Percentiles rank a stretch among this genome's conserved stretches.
Conservation (phyloP, 2,329 filamentous ascomycete species). For the Pestalotiopsis fici region DNA sequence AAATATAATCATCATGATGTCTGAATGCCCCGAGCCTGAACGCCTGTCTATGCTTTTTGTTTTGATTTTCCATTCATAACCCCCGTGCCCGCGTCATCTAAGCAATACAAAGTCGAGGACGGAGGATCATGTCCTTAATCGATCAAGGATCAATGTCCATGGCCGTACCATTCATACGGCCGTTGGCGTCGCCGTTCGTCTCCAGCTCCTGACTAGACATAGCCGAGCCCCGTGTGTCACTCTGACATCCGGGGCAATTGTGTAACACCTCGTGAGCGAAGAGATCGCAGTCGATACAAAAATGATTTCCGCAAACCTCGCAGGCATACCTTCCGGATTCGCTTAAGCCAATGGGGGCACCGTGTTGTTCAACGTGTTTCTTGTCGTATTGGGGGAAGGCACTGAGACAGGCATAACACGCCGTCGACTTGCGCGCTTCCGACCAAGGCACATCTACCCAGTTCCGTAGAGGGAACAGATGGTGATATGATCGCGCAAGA, state of each 20-base stretch:
- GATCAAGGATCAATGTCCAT: conserved; percentile 46
- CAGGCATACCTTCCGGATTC: conserved; percentile 90
- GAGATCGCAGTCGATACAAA: conserved; percentile 97
- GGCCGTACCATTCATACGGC: conserved; percentile 32
- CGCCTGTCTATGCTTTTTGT: conserved; percentile 9
- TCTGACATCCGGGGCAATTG: conserved; percentile 90
- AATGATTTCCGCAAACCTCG: conserved; percentile 82
- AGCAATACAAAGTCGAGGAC: background rate
- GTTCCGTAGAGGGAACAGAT: conserved; percentile 85
- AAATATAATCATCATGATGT: background rate
- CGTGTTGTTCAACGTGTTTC: conserved; percentile 15
- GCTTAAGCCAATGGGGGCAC: conserved; percentile 65
- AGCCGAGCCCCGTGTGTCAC: conserved; percentile 37
- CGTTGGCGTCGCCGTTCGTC: conserved; percentile 26
- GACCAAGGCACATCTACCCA: conserved; percentile 90
- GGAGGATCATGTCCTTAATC: background rate
- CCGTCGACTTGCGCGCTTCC: conserved; percentile 59
- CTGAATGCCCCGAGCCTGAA: background rate
- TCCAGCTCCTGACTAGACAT: conserved; percentile 12
- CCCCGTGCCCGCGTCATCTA: background rate
- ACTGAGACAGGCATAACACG: conserved; percentile 78
- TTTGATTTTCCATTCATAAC: background rate
- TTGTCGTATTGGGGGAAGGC: conserved; percentile 61
- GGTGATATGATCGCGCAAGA: conserved; percentile 88
- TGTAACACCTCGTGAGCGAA: conserved; percentile 93